Evolutionary conservation across 2,329 filamentous ascomycete species (phyloP), one percentile per base, ranked within the genome.

Genomic region (Zelopaecilomyces penicillatus): DNA sequence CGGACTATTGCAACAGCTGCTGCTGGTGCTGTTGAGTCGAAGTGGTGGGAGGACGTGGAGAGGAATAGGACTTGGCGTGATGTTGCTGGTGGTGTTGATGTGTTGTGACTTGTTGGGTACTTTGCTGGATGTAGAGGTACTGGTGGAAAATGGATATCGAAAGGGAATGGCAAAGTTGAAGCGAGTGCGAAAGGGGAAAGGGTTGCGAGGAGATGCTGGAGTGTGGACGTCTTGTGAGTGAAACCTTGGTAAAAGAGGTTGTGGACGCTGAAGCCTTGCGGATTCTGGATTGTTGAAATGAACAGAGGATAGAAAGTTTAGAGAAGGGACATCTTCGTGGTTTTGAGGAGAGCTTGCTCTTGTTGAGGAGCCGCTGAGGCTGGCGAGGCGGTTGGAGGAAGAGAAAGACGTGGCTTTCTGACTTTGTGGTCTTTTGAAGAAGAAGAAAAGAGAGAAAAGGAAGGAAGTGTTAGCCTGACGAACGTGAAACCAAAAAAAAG

Each of bases 131-230:
- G 19, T 19, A 19, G 19, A 19, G 2, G 19, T 19, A 19, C 19
- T 19, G 19, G 19, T 19, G 19, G 19, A 19, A 19, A 19, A 19
- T 19, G 19, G 19, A 19, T 19, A 19, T 2, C 52, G 43, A 32
- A 57, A 52, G 3, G 58, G 52, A 4, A 55, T 46, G 11, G 48
- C 49, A 35, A 64, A 45, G 44, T 57, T 54, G 48, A 62, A 47
- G 12, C 51, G 54, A n/a, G 61, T 65, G 39, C 60, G 59, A 53
- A 65, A 63, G 36, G 57, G 54, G 33, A 65, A 64, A 12, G 62
- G 61, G 44, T 63, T 65, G 19, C 52, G 55, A 29, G 45, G 43
- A 5, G 49, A 51, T 40, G 51, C 39, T 12, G 48, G 50, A 30
- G 45, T 27, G 6, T 45, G 42, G 8, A 38, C 34, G 26, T 50